A percentile compares a stretch with the other conserved stretches of the same genome.
Conservation (phyloP, 140 eudicot species). For the Flaveria floridana region DNA sequence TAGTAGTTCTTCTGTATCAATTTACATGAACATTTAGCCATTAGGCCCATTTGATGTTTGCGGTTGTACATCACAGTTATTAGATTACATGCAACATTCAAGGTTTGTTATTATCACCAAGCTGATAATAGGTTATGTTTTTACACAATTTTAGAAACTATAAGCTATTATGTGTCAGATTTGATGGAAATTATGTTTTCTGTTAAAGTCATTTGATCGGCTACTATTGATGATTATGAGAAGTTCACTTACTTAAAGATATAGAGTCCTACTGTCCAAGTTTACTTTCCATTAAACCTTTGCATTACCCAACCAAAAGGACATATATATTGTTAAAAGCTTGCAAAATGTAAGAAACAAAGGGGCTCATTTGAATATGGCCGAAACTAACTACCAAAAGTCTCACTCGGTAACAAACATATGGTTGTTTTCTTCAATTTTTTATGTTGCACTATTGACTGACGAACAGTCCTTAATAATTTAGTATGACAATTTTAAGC, state of each 20-base stretch:
- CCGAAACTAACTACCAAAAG: neutral
- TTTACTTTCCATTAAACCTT: neutral
- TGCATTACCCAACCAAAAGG: neutral
- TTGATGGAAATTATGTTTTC: neutral
- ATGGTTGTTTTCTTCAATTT: neutral
- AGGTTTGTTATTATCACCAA: neutral
- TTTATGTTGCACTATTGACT: neutral
- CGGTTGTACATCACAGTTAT: neutral
- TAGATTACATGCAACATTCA: constrained; percentile 13
- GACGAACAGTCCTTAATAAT: neutral
- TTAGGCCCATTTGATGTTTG: neutral
- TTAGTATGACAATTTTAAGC: neutral
- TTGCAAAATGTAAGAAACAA: neutral
- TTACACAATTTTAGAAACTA: neutral
- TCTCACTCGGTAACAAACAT: neutral
- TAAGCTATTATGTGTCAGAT: neutral
- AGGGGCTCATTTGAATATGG: neutral
- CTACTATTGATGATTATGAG: constrained; percentile 12
- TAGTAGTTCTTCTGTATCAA: neutral
- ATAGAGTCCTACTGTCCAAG: neutral
- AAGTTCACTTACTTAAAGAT: neutral
- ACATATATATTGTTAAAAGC: neutral
- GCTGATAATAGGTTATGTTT: constrained; percentile 12
- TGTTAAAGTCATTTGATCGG: neutral
- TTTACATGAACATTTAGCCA: neutral